Conservation (phyloP, 257 asterid genomes). For the Henckelia pumila region DNA sequence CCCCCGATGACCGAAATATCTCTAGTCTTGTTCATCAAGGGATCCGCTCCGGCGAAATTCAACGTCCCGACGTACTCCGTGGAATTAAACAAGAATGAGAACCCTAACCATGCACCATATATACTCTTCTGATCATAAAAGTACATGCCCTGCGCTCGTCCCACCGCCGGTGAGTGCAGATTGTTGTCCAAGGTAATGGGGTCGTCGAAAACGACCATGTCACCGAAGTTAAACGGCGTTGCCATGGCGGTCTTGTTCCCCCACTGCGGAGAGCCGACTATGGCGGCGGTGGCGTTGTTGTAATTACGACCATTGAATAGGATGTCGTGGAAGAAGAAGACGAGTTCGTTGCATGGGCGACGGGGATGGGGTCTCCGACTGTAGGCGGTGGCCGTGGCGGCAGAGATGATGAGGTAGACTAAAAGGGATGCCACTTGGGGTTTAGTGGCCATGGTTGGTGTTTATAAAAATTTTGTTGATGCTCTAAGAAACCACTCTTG, state of each 20-base stretch:
- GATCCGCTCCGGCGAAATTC: slow-evolving; percentile 46
- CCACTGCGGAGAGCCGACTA: slow-evolving; percentile 38
- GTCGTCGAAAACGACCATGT: slow-evolving; percentile 43
- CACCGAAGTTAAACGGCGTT: slow-evolving; percentile 37
- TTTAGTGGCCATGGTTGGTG: neutral
- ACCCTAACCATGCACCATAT: slow-evolving; percentile 49
- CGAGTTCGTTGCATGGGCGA: neutral
- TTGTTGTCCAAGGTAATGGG: slow-evolving; percentile 45
- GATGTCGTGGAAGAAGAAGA: slow-evolving; percentile 4
- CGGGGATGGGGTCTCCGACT: neutral
- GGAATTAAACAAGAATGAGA: slow-evolving; percentile 37
- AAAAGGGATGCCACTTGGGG: neutral
- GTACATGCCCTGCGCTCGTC: slow-evolving; percentile 55
- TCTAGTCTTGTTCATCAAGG: slow-evolving; percentile 39
- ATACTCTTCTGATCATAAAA: slow-evolving; percentile 33
- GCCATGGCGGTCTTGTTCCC: slow-evolving; percentile 34
- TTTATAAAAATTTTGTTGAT: too few species aligned
- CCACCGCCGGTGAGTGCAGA: slow-evolving; percentile 40
- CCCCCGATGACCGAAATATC: slow-evolving; percentile 53
- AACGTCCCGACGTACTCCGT: slow-evolving; percentile 38
- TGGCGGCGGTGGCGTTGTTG: neutral
- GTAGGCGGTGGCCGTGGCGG: neutral
- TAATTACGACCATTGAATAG: neutral
- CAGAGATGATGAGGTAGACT: neutral
- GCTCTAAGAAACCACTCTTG: too few species aligned